These are phyloP conservation scores for Wickerhamiella infanticola DNA, from an alignment of 1,139 yeast species.

Conservation along the genomic window DNA sequence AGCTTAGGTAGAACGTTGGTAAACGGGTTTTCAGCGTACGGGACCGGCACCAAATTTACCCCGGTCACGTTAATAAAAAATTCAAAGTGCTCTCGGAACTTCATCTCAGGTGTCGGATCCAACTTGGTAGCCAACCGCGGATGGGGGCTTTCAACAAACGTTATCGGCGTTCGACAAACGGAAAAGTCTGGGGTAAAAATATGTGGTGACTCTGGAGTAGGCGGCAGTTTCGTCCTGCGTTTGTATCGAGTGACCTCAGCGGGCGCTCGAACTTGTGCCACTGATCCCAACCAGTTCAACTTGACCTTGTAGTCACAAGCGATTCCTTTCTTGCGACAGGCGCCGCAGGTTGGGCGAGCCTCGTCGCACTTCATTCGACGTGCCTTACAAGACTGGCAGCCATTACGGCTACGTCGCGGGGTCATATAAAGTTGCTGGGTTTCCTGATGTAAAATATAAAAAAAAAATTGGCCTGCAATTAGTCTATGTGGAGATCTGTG, in stretches of 20 bases:
- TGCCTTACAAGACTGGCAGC: conserved; percentile 12
- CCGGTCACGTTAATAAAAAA: conserved; percentile 52
- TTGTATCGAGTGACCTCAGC: not conserved
- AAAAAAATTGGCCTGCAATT: too few relatives aligned
- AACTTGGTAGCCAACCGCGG: not conserved
- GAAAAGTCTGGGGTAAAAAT: not conserved
- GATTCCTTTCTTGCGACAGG: conserved; percentile 6
- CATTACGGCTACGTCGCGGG: conserved; percentile 9
- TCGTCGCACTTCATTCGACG: conserved; percentile 15
- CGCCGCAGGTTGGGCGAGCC: conserved; percentile 10
- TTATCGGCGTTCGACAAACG: not conserved
- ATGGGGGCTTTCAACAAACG: not conserved
- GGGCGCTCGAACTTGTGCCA: not conserved
- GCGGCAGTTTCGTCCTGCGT: not conserved
- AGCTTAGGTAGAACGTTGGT: conserved; percentile 47
- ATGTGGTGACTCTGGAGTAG: not conserved
- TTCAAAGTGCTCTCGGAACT: conserved; percentile 27
- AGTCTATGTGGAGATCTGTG: not conserved
- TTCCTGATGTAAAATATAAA: too few relatives aligned
- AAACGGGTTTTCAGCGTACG: conserved; percentile 57
- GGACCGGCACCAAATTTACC: conserved; percentile 52
- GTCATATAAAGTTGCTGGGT: not conserved
- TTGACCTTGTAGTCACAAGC: conserved; percentile 9
- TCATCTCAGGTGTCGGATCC: not conserved
- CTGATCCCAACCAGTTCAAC: conserved; percentile 10